Evolutionary conservation across 495 filamentous ascomycete genomes (phyloP).

Genomic region (Podospora australis): DNA sequence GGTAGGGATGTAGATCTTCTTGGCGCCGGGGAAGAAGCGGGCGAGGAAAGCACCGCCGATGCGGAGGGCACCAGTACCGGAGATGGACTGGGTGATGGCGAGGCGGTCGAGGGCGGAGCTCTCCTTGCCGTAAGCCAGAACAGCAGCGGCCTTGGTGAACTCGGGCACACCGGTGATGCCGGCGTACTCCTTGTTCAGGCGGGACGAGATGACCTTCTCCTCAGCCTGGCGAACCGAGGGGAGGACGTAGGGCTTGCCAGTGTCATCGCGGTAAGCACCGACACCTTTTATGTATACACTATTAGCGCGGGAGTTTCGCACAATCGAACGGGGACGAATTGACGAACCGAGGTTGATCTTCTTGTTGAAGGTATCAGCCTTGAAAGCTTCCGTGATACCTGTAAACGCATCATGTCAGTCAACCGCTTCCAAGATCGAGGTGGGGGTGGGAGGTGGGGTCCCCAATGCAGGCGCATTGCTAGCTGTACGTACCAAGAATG

Average conservation of each 20-base stretch:
- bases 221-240: constrained; percentile 88
- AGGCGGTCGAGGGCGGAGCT: constrained; percentile 72
- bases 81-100: constrained; percentile 95
- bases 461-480: too few relatives aligned
- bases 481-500: constrained; percentile 58
- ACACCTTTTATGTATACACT: constrained; percentile 52
- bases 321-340: neutral
- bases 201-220: constrained; percentile 69
- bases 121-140: constrained; percentile 81
- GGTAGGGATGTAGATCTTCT: constrained; percentile 91
- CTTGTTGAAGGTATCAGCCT: constrained; percentile 80
- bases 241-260: constrained; percentile 94
- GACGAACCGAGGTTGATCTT: constrained; percentile 89
- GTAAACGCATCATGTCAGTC: constrained; percentile 11
- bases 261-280: constrained; percentile 84
- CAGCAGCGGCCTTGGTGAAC: constrained; percentile 86
- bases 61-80: constrained; percentile 89
- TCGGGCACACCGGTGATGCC: constrained; percentile 91
- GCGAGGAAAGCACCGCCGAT: constrained; percentile 91
- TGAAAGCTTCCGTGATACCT: constrained; percentile 99
- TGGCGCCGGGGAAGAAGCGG: constrained; percentile 80
- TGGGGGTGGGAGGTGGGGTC: constrained; percentile 2
- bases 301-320: neutral
- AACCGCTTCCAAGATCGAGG: neutral
- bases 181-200: constrained; percentile 93